Evolutionary conservation across 2,329 filamentous ascomycete genomes (phyloP).

Genomic region (Ceratocystiopsis minuta): DNA sequence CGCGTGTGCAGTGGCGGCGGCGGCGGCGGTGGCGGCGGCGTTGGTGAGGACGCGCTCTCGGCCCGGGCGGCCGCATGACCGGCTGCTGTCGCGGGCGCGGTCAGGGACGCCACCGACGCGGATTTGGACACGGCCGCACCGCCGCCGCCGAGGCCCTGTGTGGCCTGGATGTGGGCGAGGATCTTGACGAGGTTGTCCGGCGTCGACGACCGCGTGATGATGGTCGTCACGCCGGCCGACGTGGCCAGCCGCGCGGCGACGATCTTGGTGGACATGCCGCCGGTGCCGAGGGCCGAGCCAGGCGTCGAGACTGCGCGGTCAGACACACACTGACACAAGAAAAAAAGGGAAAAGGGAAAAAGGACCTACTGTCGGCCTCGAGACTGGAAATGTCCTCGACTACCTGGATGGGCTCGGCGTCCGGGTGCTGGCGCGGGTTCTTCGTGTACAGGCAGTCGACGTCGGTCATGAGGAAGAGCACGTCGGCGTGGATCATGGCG

Average conservation of each 20-base stretch:
- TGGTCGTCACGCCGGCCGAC: slow-evolving; percentile 83
- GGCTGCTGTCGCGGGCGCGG: background rate
- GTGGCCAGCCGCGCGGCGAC: slow-evolving; percentile 82
- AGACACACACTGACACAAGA: background rate
- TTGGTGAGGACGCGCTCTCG: slow-evolving; percentile 5
- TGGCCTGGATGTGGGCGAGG: slow-evolving; percentile 58
- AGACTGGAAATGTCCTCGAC: slow-evolving; percentile 75
- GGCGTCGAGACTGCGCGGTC: slow-evolving; percentile 55
- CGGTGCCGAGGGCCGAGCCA: slow-evolving; percentile 77
- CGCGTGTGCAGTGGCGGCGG: slow-evolving; percentile 63
- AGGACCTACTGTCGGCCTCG: slow-evolving; percentile 51
- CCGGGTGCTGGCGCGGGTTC: slow-evolving; percentile 70
- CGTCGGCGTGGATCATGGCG: slow-evolving; percentile 91
- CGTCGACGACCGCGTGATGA: slow-evolving; percentile 87
- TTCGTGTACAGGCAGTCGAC: slow-evolving; percentile 96
- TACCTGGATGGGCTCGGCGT: slow-evolving; percentile 79
- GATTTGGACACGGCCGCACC: slow-evolving; percentile 2
- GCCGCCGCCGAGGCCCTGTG: slow-evolving; percentile 20
- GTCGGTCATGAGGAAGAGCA: slow-evolving; percentile 96
- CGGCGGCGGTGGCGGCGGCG: slow-evolving; percentile 7
- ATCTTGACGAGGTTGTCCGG: slow-evolving; percentile 84
- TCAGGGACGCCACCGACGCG: slow-evolving; percentile 7
- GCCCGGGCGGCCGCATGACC: too few species aligned
- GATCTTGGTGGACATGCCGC: slow-evolving; percentile 96
- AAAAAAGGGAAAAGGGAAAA: background rate